These are phyloP conservation scores for Talaromyces sp. DNA, from an alignment of 2,329 filamentous ascomycete species.

Conservation along the genomic window DNA sequence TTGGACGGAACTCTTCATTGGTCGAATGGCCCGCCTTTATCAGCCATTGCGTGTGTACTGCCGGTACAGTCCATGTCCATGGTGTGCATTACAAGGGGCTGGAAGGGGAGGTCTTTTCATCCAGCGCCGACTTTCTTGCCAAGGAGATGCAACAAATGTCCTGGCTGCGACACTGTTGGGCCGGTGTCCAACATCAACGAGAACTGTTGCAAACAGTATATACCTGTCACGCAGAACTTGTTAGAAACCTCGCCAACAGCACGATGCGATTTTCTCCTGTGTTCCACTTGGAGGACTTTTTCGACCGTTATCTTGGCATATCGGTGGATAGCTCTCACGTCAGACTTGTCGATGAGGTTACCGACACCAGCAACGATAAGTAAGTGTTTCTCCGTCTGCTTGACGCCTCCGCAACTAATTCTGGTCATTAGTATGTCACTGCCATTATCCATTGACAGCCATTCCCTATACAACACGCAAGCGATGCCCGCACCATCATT, in stretches of 20 bases:
- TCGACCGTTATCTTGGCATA: conserved; percentile 73
- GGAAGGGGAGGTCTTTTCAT: conserved; percentile 63
- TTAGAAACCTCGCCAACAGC: conserved; percentile 67
- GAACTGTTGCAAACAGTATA: conserved; percentile 77
- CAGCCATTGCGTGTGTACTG: conserved; percentile 81
- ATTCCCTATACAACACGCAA: conserved; percentile 20
- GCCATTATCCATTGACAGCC: conserved; percentile 14
- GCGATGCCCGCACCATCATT: conserved; percentile 15
- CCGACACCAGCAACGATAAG: conserved; percentile 58
- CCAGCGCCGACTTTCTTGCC: conserved; percentile 67
- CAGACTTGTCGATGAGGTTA: conserved; percentile 64
- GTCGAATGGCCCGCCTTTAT: conserved; percentile 86
- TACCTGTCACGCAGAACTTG: conserved; percentile 75
- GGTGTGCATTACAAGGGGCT: conserved; percentile 72
- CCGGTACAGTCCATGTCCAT: conserved; percentile 84
- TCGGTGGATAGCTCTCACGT: conserved; percentile 74
- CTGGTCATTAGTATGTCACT: conserved; percentile 18
- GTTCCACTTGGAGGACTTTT: conserved; percentile 84
- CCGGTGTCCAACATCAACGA: conserved; percentile 74
- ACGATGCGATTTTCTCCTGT: conserved; percentile 73
- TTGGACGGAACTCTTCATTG: conserved; percentile 69
- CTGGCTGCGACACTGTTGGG: conserved; percentile 73
- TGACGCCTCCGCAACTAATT: not conserved
- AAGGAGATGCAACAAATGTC: conserved; percentile 77
- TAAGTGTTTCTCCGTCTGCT: conserved; percentile 34